These are phyloP conservation scores for Yamadazyma dushanensis DNA, from an alignment of 1,139 yeast genomes.

Conservation along the genomic window DNA sequence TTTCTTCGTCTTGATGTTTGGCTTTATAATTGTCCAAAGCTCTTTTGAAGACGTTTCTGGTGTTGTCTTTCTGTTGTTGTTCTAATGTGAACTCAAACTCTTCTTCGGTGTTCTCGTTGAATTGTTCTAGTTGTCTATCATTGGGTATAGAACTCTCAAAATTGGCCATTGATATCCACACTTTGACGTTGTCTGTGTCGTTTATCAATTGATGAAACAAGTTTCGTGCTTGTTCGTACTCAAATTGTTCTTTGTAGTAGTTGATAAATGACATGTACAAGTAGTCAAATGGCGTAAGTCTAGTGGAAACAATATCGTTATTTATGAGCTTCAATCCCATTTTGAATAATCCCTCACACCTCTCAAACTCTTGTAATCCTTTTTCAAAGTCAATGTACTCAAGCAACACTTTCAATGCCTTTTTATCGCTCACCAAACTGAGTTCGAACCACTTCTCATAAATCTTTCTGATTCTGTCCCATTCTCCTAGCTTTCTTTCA, in stretches of 20 bases:
- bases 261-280: conserved; percentile 56
- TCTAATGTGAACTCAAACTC: conserved; percentile 54
- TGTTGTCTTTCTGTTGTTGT: conserved; percentile 49
- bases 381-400: conserved; percentile 70
- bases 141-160: conserved; percentile 73
- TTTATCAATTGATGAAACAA: conserved; percentile 48
- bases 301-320: conserved; percentile 12
- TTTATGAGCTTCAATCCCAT: conserved; percentile 39
- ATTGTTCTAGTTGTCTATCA: conserved; percentile 43
- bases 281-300: conserved; percentile 18
- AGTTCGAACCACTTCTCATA: conserved; percentile 68
- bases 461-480: conserved; percentile 73
- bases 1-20: conserved; percentile 35
- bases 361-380: conserved; percentile 64
- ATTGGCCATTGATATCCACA: conserved; percentile 70
- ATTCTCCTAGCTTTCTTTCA: conserved; percentile 62
- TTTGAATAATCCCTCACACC: conserved; percentile 63
- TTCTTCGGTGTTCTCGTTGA: conserved; percentile 41
- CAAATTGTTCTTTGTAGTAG: conserved; percentile 57
- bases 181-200: conserved; percentile 32
- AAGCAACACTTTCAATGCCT: conserved; percentile 25
- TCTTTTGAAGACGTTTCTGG: conserved; percentile 56
- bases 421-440: conserved; percentile 47
- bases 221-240: conserved; percentile 57
- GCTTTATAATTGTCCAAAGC: conserved; percentile 51